Evolutionary conservation across 345 rosid genomes (phyloP).

Genomic region (Hypericum perforatum): DNA sequence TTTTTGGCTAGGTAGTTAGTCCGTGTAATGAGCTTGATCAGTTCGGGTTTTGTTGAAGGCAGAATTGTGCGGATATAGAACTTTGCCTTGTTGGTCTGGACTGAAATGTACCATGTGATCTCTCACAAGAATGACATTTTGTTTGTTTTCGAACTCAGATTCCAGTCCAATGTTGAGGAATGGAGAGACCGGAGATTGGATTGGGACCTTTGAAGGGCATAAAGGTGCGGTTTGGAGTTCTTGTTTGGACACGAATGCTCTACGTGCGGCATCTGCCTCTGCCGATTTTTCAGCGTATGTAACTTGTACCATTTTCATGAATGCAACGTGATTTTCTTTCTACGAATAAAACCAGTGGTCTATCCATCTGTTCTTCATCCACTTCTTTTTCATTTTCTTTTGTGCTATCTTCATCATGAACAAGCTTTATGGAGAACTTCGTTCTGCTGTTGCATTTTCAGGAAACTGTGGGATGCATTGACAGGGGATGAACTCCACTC

Average conservation of each 20-base stretch:
- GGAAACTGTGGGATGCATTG: constrained; percentile 92
- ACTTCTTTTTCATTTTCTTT: no score
- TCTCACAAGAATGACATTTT: background rate
- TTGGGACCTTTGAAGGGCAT: constrained; percentile 97
- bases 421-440: background rate
- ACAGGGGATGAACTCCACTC: constrained; percentile 78
- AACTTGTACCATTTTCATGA: background rate
- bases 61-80: no score
- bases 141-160: constrained; percentile 36
- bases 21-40: no score
- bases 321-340: background rate
- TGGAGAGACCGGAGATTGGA: constrained; percentile 99
- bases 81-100: no score
- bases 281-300: constrained; percentile 95
- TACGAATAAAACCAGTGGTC: no score
- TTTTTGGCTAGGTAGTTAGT: no score
- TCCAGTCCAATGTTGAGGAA: constrained; percentile 96
- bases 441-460: constrained; percentile 19
- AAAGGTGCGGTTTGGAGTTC: constrained; percentile 99
- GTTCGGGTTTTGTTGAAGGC: no score
- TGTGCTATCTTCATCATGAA: no score
- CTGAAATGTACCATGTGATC: background rate
- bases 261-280: constrained; percentile 91
- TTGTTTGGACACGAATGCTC: constrained; percentile 73
- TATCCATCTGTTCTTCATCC: no score